Conservation (phyloP, 2,329 filamentous ascomycete species). For the Aspergillus candidus region DNA sequence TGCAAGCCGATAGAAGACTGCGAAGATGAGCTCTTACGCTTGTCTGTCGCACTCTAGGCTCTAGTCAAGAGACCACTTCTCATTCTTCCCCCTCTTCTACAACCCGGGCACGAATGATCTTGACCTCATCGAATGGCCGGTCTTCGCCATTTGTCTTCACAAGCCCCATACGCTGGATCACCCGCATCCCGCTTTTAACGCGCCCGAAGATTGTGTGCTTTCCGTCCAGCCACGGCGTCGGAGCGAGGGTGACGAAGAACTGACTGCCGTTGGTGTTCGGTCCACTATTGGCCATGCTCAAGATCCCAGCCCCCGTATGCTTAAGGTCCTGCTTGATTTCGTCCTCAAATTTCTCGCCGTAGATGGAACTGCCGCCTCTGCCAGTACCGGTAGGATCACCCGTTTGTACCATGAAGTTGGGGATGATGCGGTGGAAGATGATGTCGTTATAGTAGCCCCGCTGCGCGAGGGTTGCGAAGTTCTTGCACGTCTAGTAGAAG, state of each 20-base stretch:
- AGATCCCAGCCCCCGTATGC: conserved; percentile 87
- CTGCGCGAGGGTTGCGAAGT: conserved; percentile 73
- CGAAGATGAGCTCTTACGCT: background rate
- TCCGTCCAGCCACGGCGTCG: conserved; percentile 92
- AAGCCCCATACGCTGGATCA: conserved; percentile 82
- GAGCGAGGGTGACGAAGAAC: conserved; percentile 92
- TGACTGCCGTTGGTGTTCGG: conserved; percentile 91
- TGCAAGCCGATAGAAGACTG: too few species aligned
- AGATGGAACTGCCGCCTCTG: conserved; percentile 81
- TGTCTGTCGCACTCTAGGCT: background rate
- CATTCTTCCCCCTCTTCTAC: conserved; percentile 52
- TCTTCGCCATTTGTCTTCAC: conserved; percentile 80
- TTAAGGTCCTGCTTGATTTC: conserved; percentile 74
- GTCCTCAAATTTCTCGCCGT: conserved; percentile 89
- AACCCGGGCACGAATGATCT: conserved; percentile 66
- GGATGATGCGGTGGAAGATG: conserved; percentile 90
- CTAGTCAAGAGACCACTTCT: too few species aligned
- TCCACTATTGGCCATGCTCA: conserved; percentile 94
- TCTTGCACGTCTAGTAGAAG: conserved; percentile 61
- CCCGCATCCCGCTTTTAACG: conserved; percentile 73
- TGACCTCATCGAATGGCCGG: conserved; percentile 72
- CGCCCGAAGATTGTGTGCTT: conserved; percentile 96
- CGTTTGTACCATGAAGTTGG: conserved; percentile 93
- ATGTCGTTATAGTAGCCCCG: conserved; percentile 84
- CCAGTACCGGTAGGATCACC: conserved; percentile 93